These are phyloP conservation scores for Kodamaea jinghongensis DNA, from an alignment of 805 yeast species.

Conservation along the genomic window DNA sequence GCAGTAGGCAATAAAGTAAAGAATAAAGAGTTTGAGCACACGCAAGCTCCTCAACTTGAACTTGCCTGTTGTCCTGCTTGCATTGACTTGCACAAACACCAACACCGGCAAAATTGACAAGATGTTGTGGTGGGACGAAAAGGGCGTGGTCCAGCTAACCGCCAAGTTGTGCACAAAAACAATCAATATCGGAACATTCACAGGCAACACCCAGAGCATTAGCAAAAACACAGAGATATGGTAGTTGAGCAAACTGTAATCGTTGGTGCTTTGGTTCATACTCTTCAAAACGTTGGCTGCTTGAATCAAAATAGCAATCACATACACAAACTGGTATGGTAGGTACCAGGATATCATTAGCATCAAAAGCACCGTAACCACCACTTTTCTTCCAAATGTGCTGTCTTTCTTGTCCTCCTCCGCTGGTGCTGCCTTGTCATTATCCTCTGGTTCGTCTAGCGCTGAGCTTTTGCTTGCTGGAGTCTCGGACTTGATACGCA, in stretches of 20 bases:
- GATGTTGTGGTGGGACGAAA: constrained; percentile 81
- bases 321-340: constrained; percentile 80
- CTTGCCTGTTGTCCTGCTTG: constrained; percentile 28
- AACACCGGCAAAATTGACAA: constrained; percentile 75
- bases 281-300: constrained; percentile 45
- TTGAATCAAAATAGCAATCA: constrained; percentile 60
- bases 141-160: constrained; percentile 78
- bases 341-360: constrained; percentile 55
- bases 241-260: constrained; percentile 48
- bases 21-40: constrained; percentile 20
- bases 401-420: background rate
- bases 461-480: background rate
- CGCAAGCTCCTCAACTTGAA: constrained; percentile 5
- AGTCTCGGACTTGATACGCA: background rate
- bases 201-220: constrained; percentile 76
- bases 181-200: constrained; percentile 71
- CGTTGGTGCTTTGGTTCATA: constrained; percentile 4
- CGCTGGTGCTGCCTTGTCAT: background rate
- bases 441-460: background rate
- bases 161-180: constrained; percentile 81
- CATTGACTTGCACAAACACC: constrained; percentile 53
- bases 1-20: constrained; percentile 58
- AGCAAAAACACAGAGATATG: constrained; percentile 61
- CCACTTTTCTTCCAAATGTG: constrained; percentile 15
- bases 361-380: constrained; percentile 36